Conservation (phyloP, 2,329 filamentous ascomycete species). For the Cladophialophora carrionii region DNA sequence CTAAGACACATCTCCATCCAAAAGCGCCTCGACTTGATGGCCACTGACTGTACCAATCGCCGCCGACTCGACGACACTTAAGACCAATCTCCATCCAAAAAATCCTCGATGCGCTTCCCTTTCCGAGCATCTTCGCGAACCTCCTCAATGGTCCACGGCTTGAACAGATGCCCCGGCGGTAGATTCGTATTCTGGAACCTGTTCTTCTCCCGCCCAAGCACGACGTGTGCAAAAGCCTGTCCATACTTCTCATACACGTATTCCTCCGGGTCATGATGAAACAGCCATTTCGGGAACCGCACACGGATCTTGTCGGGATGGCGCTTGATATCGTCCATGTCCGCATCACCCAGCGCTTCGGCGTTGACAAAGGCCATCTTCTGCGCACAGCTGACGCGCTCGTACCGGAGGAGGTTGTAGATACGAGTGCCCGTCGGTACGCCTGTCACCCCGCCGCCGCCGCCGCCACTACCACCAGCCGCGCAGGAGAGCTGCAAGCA, state of each 20-base stretch:
- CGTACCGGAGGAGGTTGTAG: background rate
- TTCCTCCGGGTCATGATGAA: background rate
- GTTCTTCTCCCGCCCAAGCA: background rate
- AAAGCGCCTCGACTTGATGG: no score
- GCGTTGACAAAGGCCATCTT: background rate
- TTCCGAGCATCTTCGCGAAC: background rate
- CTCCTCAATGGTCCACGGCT: background rate
- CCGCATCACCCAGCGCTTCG: background rate
- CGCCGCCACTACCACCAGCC: background rate
- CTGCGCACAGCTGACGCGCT: slow-evolving; percentile 1
- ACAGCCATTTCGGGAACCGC: background rate
- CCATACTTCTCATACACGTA: background rate
- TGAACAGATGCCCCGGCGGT: background rate
- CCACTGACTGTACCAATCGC: no score
- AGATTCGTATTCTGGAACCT: background rate
- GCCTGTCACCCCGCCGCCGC: slow-evolving; percentile 21
- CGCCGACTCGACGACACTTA: no score
- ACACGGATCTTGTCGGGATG: background rate
- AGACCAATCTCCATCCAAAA: slow-evolving; percentile 1
- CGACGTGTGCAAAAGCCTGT: background rate
- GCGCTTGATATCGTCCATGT: background rate
- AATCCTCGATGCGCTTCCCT: background rate
- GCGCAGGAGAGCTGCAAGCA: slow-evolving; percentile 42
- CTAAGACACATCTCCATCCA: no score
- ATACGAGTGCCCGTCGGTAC: slow-evolving; percentile 56